Base-by-base conservation (phyloP, 371 early-diverging fungal species). In the Rhizopus arrhizus region DNA sequence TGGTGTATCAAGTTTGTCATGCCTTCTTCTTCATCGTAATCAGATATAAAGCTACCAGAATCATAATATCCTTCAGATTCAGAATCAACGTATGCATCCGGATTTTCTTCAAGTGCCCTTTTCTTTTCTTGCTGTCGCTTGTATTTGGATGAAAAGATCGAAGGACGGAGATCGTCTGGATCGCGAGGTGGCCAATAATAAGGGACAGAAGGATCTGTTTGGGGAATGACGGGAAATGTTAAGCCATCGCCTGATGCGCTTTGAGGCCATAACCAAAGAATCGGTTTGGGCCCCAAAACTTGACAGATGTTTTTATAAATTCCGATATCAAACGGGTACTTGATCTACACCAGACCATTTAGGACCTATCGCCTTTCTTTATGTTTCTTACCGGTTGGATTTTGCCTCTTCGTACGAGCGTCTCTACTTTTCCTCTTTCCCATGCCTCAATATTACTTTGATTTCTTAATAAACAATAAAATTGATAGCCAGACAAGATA, bases 361-460 rank as follows among this genome's bases (percentile, higher is more conserved):
- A 22, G 22, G 2, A 22, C 22, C 22, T 22, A 22, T 22, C 22
- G 22, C 22, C 22, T 22, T 43, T 16, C 43, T 58, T 33, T 29
- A 32, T 47, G 22, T 53, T 36, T 46, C 68, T 62, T 83, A 84
- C 81, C 66, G 77, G 80, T 56, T 68, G 72, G 43, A 88, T 81
- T 65, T 88, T 84, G 42, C 85, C 88, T 57, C 78, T 71, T 54
- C 81, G 78, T 41, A 91, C 82, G 58, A 93, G 79, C 33, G 73
- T 85, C 13, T 86, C 89, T 42, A 94, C 95, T 75, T 92, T 95
- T 62, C 86, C 86, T 71, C 91, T 93, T 53, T 87, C 87, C 81
- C 81, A 84, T 16, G 75, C 77, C 60, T 99, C 99, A 59, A 99
- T 95, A 11, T 97, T 96, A 0, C 98, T 98, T 16, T 95, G 94